Conservation (phyloP, 768 basidiomycete species). For the Royoungia palumana region DNA sequence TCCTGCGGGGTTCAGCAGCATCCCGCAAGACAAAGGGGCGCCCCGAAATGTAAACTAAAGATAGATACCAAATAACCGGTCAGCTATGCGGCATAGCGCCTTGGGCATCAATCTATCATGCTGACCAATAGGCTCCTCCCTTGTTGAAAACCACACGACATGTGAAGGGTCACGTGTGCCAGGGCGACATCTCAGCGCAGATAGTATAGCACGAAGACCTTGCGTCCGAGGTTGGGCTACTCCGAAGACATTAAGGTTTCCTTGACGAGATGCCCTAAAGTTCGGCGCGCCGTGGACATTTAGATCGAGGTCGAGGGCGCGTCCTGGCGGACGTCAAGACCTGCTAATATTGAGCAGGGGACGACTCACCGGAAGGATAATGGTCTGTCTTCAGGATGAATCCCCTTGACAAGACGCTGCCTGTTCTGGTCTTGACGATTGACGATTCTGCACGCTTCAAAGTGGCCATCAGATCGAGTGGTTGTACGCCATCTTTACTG, state of each 20-base stretch:
- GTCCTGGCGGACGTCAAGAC: conserved; percentile 44
- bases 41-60: conserved; percentile 75
- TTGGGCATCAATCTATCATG: conserved; percentile 7
- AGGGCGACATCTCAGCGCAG: conserved; percentile 74
- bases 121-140: conserved; percentile 92
- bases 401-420: conserved; percentile 81
- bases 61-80: conserved; percentile 6
- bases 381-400: conserved; percentile 95
- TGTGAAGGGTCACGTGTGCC: conserved; percentile 59
- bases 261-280: conserved; percentile 79
- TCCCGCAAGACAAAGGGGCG: conserved; percentile 92
- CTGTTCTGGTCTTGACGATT: conserved; percentile 77
- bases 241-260: conserved; percentile 87
- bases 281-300: conserved; percentile 95
- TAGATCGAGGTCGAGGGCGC: conserved; percentile 87
- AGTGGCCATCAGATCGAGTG: conserved; percentile 59
- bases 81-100: not conserved
- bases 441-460: conserved; percentile 66
- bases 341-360: not conserved
- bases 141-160: conserved; percentile 94
- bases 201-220: conserved; percentile 86
- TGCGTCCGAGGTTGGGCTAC: conserved; percentile 93
- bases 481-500: conserved; percentile 15
- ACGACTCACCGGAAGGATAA: conserved; percentile 64
- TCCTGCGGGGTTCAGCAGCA: conserved; percentile 75